Base-by-base conservation (phyloP, 2,329 filamentous ascomycete genomes). In the Colletotrichum liriopes region DNA sequence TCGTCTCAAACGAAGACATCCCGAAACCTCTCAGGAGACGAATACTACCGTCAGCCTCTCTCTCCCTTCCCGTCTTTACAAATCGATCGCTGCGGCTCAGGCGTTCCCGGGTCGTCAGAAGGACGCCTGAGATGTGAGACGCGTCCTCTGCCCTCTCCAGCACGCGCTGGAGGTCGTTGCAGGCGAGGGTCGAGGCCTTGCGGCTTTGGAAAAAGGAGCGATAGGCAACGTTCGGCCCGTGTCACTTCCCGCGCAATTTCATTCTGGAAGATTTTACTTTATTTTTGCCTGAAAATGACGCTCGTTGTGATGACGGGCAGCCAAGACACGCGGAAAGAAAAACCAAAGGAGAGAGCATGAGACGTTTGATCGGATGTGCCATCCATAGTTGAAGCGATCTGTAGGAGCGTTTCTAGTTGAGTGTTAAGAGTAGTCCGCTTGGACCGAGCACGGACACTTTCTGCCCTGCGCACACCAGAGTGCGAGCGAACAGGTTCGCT, bases 361-460 rank as follows among this genome's bases (percentile, higher is more conserved):
- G 62, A 72, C 67, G 67, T 67, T 63, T 72, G 63, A 73, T 73
- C 71, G 49, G 68, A 67, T 68, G 63, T 64, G 54, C 51, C 71
- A 64, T 67, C 68, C 68, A 72, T 65, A 63, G 58, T 66, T 39
- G 47, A 37, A 49, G 29, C 14, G 43, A 45, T 59, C 41, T 62
- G 37, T 47, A 71, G 35, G 20, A 47, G 69, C 11, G 60, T 71
- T 65, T 66, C 56, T 41, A 9, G 29, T 72, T 63, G 29, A 62
- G 55, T 61, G 61, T 32, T 26, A 35, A 49, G n/a, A 18, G 32
- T 8, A 29, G 12, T 11, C 51, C 67, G 67, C 70, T 71, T 49
- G 70, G 66, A 61, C 70, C 29, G 29, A n/a, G 70, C 70, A 72
- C 70, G 70, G 70, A 72, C 70, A 32, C 37, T 39, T 39, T 39